phyloP scores from a whole-genome alignment of 2,329 filamentous ascomycete genomes.

The Sphaerulina vaccinii region DNA sequence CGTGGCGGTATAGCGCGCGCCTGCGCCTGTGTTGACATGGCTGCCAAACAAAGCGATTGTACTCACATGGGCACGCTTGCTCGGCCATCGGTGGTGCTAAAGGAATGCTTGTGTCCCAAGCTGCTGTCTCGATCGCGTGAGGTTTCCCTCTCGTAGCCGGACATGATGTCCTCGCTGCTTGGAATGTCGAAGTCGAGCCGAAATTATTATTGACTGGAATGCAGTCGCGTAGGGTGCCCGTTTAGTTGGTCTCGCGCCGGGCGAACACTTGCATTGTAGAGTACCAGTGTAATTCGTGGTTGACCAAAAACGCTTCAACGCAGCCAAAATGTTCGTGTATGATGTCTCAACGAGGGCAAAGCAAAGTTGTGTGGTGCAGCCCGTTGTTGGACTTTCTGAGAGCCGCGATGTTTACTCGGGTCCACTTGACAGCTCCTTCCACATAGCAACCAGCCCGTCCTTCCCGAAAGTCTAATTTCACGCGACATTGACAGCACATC shows the following conservation, averaged over 20 bases:
- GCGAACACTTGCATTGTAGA: slow-evolving; percentile 11
- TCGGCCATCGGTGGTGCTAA: slow-evolving; percentile 24
- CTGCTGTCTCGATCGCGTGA: slow-evolving; percentile 23
- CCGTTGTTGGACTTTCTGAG: not conserved
- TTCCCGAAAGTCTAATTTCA: no score
- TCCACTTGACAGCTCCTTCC: no score
- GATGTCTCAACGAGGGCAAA: not conserved
- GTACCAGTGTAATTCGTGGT: not conserved
- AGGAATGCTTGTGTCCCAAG: slow-evolving; percentile 24
- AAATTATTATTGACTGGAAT: slow-evolving; percentile 2
- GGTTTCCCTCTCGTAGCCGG: slow-evolving; percentile 22
- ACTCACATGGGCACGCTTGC: slow-evolving; percentile 29
- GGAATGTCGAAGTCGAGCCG: not conserved
- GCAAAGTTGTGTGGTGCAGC: not conserved
- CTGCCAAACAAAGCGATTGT: slow-evolving; percentile 15
- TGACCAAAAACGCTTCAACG: not conserved
- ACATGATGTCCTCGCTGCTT: slow-evolving; percentile 8
- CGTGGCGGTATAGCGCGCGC: not conserved
- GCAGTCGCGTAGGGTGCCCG: not conserved
- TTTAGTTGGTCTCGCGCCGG: slow-evolving; percentile 5
- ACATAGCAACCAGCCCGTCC: no score
- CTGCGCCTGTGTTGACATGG: slow-evolving; percentile 2
- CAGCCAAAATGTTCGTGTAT: not conserved
- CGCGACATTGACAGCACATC: no score
- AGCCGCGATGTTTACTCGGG: no score